Conservation (phyloP, 345 rosid genomes). For the Theobroma cacao region DNA sequence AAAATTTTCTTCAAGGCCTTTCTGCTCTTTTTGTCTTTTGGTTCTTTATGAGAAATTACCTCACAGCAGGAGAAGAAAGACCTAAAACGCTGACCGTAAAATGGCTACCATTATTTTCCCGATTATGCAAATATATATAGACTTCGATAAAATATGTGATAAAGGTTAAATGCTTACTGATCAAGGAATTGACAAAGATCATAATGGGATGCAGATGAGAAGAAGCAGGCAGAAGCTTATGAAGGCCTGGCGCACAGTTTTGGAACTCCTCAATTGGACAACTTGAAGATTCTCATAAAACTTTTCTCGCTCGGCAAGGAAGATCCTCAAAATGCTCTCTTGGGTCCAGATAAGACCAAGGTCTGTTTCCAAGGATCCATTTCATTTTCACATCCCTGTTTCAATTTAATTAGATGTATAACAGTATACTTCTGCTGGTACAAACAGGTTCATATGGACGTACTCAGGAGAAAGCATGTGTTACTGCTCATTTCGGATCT, state of each 20-base stretch:
- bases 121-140: background rate
- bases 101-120: background rate
- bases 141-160: background rate
- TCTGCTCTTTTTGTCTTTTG: too few species aligned
- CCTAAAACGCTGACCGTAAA: too few species aligned
- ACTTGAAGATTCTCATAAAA: conserved; percentile 38
- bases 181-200: background rate
- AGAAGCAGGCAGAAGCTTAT: conserved; percentile 28
- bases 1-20: background rate
- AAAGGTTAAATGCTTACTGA: background rate
- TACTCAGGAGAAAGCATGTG: conserved; percentile 67
- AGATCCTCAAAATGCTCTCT: conserved; percentile 33
- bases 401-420: background rate
- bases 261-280: conserved; percentile 37
- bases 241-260: conserved; percentile 25
- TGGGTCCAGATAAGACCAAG: conserved; percentile 32
- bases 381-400: background rate
- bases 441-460: conserved; percentile 61
- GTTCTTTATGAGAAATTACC: too few species aligned
- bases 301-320: conserved; percentile 37
- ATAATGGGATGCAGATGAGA: conserved; percentile 35
- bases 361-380: conserved; percentile 22
- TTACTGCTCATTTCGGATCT: conserved; percentile 60
- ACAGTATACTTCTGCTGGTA: background rate
- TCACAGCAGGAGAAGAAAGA: too few species aligned